These are phyloP conservation scores for Trametopsis cervina DNA, from an alignment of 768 basidiomycete species.

Conservation along the genomic window DNA sequence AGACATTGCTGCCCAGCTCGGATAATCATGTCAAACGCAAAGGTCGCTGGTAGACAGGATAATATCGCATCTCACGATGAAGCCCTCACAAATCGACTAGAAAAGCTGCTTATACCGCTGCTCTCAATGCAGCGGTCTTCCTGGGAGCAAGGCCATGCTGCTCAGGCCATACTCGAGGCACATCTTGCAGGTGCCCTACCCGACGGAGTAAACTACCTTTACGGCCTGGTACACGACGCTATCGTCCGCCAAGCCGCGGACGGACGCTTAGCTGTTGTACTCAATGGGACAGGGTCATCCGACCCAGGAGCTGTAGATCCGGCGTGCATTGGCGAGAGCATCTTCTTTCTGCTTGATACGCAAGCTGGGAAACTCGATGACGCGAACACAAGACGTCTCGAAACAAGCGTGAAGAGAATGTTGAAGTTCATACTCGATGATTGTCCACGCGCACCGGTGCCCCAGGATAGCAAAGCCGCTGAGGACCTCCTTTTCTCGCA, in stretches of 20 bases:
- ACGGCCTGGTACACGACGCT: slow-evolving; percentile 14
- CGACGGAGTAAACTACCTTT: slow-evolving; percentile 11
- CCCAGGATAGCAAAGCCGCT: background rate
- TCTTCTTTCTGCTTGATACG: slow-evolving; percentile 10
- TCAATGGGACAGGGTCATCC: slow-evolving; percentile 14
- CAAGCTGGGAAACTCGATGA: background rate
- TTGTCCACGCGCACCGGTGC: slow-evolving; percentile 12
- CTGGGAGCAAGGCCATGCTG: slow-evolving; percentile 19
- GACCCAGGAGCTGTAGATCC: slow-evolving; percentile 15
- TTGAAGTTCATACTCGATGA: slow-evolving; percentile 11
- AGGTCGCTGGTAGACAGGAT: too few relatives aligned
- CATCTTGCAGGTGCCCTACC: slow-evolving; percentile 4
- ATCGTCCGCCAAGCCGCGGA: slow-evolving; percentile 14
- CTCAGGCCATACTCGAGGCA: slow-evolving; percentile 17
- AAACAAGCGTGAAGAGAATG: slow-evolving; percentile 12
- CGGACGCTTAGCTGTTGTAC: slow-evolving; percentile 11
- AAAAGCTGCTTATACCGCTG: slow-evolving; percentile 11
- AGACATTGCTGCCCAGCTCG: too few relatives aligned
- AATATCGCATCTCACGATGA: background rate
- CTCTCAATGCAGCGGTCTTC: slow-evolving; percentile 16
- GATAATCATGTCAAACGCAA: too few relatives aligned
- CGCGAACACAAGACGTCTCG: background rate
- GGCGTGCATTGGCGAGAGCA: slow-evolving; percentile 15
- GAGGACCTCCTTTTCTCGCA: slow-evolving; percentile 12
- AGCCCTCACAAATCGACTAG: background rate